Evolutionary conservation across 768 basidiomycete genomes (phyloP), one percentile per base, ranked within the genome.

Genomic region (Collybiopsis luxurians): DNA sequence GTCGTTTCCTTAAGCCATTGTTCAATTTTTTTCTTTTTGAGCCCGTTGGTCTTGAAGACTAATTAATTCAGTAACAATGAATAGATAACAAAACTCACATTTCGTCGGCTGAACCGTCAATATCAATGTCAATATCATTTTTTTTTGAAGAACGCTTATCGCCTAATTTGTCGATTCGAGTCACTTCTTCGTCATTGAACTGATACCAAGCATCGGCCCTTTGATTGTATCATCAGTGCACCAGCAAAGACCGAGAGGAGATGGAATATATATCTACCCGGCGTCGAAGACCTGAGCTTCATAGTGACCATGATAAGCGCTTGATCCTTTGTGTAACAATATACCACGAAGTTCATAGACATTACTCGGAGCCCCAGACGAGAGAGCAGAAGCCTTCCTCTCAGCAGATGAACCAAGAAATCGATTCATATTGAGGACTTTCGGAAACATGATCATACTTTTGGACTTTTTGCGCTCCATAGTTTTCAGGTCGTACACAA

Each of bases 301-400:
- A 65, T 95, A 94, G 67, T 94, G 91, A 3, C 92, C 92, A 61
- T 90, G 87, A 73, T 97, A 90, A 30, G 95, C 96, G 68, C 91
- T 95, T n/a, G 81, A 64, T 4, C 96, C 96, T 66, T 92, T 92
- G 73, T 98, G 96, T 57, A 93, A 70, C 11, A 98, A 73, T 10
- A 98, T 84, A 2, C 91, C 95, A 51, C 86, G 81, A 48, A 98
- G 72, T 51, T 95, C 89, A 64, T 98, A 98, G n/a, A 81, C 58
- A 43, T 77, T 71, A 24, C 68, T 59, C 2, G 50, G 38, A 2
- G 64, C 61, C 23, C 56, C 50, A 15, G 63, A 51, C 9, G 43
- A 40, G 12, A 44, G 15, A 0, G 55, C 21, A 49, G 59, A 50
- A 23, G 57, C 31, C 52, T 65, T 63, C 3, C 66, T 57, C n/a